phyloP scores from a whole-genome alignment of 2,329 filamentous ascomycete species.

The Fusarium sp. region DNA sequence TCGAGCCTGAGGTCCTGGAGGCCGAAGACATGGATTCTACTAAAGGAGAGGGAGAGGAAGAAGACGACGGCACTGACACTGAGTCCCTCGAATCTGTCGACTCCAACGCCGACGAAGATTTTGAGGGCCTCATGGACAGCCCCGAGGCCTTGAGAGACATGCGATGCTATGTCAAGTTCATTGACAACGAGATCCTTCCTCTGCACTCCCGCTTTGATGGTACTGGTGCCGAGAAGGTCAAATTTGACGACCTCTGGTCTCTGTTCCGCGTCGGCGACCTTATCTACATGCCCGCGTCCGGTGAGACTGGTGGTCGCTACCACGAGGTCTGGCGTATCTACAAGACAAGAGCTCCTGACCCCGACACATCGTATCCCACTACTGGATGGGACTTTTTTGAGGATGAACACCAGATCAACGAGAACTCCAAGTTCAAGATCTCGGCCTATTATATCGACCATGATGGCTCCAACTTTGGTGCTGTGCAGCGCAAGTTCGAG shows the following conservation, averaged over 20 bases:
- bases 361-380: slow-evolving; percentile 45
- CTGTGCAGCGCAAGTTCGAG: slow-evolving; percentile 52
- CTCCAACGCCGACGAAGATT: slow-evolving; percentile 51
- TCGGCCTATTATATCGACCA: slow-evolving; percentile 58
- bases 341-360: slow-evolving; percentile 47
- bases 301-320: slow-evolving; percentile 51
- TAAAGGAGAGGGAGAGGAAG: background rate
- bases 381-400: slow-evolving; percentile 52
- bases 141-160: slow-evolving; percentile 55
- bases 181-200: slow-evolving; percentile 57
- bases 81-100: slow-evolving; percentile 52
- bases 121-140: slow-evolving; percentile 53
- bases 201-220: slow-evolving; percentile 46
- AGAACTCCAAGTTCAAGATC: slow-evolving; percentile 50
- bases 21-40: background rate
- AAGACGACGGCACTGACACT: slow-evolving; percentile 39
- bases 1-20: slow-evolving; percentile 38
- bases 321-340: slow-evolving; percentile 56
- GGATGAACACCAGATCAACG: slow-evolving; percentile 47
- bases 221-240: slow-evolving; percentile 47
- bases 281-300: slow-evolving; percentile 53
- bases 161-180: slow-evolving; percentile 57
- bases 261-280: slow-evolving; percentile 56
- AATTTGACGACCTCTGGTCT: slow-evolving; percentile 57
- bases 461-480: slow-evolving; percentile 53